A percentile compares a stretch with the other conserved stretches of the same genome.
Evolutionary conservation across 2,329 filamentous ascomycete species (phyloP).

Genomic region (Arachnomyces sp.): DNA sequence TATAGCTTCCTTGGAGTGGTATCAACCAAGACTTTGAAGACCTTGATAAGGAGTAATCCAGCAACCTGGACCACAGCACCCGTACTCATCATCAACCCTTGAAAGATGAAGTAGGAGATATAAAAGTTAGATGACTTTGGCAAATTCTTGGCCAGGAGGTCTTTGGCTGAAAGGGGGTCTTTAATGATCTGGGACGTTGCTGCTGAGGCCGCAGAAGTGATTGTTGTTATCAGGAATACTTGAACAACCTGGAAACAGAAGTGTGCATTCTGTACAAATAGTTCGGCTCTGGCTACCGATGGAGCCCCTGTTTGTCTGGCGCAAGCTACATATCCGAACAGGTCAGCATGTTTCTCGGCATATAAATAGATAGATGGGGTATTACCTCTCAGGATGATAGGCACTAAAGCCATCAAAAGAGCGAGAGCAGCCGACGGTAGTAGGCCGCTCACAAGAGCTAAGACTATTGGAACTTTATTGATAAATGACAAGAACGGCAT

Average conservation of each 20-base stretch:
- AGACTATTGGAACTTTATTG: constrained; percentile 55
- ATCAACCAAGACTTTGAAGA: constrained; percentile 65
- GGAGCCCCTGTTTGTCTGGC: constrained; percentile 74
- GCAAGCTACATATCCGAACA: constrained; percentile 45
- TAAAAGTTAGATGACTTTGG: constrained; percentile 91
- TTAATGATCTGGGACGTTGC: constrained; percentile 57
- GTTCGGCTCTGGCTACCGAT: constrained; percentile 68
- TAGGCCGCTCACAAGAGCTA: constrained; percentile 76
- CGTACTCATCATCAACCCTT: constrained; percentile 70
- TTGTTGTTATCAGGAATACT: constrained; percentile 78
- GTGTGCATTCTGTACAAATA: constrained; percentile 85
- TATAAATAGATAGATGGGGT: constrained; percentile 18
- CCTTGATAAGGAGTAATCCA: constrained; percentile 62
- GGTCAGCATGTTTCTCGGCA: not conserved
- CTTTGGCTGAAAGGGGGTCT: constrained; percentile 55
- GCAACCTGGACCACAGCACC: constrained; percentile 63
- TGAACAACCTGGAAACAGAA: constrained; percentile 68
- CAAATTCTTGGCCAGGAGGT: constrained; percentile 62
- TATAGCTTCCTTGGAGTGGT: constrained; percentile 70
- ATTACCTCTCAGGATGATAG: constrained; percentile 66
- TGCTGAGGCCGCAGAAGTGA: constrained; percentile 71
- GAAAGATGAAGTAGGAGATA: constrained; percentile 87
- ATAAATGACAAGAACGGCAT: constrained; percentile 64
- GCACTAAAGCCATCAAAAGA: constrained; percentile 78
- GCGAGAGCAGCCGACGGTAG: constrained; percentile 71